Evolutionary conservation across 768 basidiomycete genomes (phyloP).

Genomic region (Crassisporium funariophilum): DNA sequence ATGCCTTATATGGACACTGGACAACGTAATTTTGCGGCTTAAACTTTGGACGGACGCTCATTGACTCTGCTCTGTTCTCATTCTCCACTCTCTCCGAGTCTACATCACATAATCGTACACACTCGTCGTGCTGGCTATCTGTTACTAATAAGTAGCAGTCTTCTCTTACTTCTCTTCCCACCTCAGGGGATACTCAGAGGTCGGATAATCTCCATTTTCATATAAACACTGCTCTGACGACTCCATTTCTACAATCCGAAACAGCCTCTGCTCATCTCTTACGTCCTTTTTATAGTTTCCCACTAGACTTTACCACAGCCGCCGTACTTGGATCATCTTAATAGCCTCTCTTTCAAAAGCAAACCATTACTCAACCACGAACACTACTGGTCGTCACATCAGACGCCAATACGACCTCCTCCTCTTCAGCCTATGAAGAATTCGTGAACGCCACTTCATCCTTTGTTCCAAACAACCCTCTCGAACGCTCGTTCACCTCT

Average conservation of each 20-base stretch:
- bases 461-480: slow-evolving; percentile 14
- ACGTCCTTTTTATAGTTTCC: neutral
- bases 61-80: slow-evolving; percentile 30
- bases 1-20: slow-evolving; percentile 22
- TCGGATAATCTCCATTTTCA: slow-evolving; percentile 26
- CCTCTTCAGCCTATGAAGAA: slow-evolving; percentile 28
- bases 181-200: slow-evolving; percentile 22
- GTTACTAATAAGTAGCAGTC: slow-evolving; percentile 26
- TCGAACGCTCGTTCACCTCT: slow-evolving; percentile 11
- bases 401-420: slow-evolving; percentile 7
- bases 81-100: slow-evolving; percentile 19
- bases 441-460: slow-evolving; percentile 24
- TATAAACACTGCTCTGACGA: slow-evolving; percentile 8
- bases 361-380: neutral
- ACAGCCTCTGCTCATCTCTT: neutral
- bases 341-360: neutral
- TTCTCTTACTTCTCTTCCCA: slow-evolving; percentile 21
- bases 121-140: slow-evolving; percentile 8
- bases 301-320: neutral
- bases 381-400: slow-evolving; percentile 8
- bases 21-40: slow-evolving; percentile 38
- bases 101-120: slow-evolving; percentile 21
- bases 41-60: too few species aligned
- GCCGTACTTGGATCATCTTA: neutral
- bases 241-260: neutral